Evolutionary conservation across 192 early-diverging fungal species (phyloP).

Genomic region (Lobosporangium transversale): DNA sequence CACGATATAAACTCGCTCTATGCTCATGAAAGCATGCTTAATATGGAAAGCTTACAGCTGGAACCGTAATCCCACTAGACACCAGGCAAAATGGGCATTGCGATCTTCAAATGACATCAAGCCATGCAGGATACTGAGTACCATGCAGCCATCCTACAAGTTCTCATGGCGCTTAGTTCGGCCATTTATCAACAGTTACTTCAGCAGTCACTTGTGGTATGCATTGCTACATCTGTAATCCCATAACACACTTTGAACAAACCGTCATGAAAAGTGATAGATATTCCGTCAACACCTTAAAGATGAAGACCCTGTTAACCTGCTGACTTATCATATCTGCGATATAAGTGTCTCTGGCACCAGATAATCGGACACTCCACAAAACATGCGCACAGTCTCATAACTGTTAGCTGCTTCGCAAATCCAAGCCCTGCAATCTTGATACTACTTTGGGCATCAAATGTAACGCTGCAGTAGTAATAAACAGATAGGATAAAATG

Average conservation of each 20-base stretch:
- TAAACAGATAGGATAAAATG: too few species aligned
- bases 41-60: conserved; percentile 61
- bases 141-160: conserved; percentile 75
- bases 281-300: conserved; percentile 78
- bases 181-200: conserved; percentile 74
- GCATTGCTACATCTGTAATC: conserved; percentile 73
- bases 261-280: conserved; percentile 79
- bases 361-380: conserved; percentile 82
- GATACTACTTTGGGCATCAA: conserved; percentile 81
- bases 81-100: conserved; percentile 66
- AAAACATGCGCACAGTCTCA: conserved; percentile 80
- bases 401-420: conserved; percentile 84
- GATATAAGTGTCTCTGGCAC: conserved; percentile 79
- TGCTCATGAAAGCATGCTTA: too few species aligned
- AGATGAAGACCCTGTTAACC: conserved; percentile 77
- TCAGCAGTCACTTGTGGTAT: conserved; percentile 78
- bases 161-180: conserved; percentile 84
- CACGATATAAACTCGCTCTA: too few species aligned
- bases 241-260: conserved; percentile 80
- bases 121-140: conserved; percentile 75
- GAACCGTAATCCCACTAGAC: conserved; percentile 65
- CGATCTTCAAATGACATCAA: conserved; percentile 65
- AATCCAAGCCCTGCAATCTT: conserved; percentile 91
- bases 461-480: too few species aligned
- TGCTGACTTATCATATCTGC: conserved; percentile 72